phyloP scores from a whole-genome alignment of 2,329 filamentous ascomycete genomes.

The Aspergillus aculeatinus region DNA sequence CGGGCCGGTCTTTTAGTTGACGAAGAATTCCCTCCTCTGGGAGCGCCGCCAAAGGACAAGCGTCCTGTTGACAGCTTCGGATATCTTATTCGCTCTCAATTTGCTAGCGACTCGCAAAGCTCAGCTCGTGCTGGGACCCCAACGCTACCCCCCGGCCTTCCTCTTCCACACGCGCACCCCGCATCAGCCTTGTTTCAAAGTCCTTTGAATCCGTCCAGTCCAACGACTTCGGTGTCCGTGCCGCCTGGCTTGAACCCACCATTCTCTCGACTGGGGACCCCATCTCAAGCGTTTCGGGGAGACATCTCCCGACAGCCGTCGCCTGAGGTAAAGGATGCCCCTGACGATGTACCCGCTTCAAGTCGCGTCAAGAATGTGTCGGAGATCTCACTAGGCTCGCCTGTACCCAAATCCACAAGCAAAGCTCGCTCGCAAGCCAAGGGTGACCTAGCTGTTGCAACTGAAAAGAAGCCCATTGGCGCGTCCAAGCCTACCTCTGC shows the following conservation, averaged over 20 bases:
- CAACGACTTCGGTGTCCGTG: constrained; percentile 28
- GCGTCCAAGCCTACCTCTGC: constrained; percentile 11
- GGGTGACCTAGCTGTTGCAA: constrained; percentile 16
- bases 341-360: constrained; percentile 21
- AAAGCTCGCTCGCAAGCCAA: constrained; percentile 29
- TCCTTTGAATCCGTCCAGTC: constrained; percentile 31
- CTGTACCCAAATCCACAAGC: constrained; percentile 34
- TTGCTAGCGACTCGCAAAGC: constrained; percentile 30
- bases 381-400: constrained; percentile 45
- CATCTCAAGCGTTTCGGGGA: constrained; percentile 28
- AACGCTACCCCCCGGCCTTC: constrained; percentile 42
- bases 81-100: constrained; percentile 36
- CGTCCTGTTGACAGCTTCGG: constrained; percentile 37
- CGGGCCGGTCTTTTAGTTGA: constrained; percentile 36
- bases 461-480: constrained; percentile 19
- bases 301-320: constrained; percentile 27
- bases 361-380: constrained; percentile 31
- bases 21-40: constrained; percentile 50
- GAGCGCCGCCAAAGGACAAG: constrained; percentile 37
- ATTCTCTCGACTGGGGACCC: constrained; percentile 30
- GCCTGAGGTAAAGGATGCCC: constrained; percentile 25
- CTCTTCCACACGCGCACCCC: constrained; percentile 42
- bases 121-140: constrained; percentile 40
- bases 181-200: constrained; percentile 36
- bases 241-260: constrained; percentile 30